A percentile compares a stretch with the other conserved stretches of the same genome.
Evolutionary conservation across 495 filamentous ascomycete genomes (phyloP).

Genomic region (Physcia stellaris): DNA sequence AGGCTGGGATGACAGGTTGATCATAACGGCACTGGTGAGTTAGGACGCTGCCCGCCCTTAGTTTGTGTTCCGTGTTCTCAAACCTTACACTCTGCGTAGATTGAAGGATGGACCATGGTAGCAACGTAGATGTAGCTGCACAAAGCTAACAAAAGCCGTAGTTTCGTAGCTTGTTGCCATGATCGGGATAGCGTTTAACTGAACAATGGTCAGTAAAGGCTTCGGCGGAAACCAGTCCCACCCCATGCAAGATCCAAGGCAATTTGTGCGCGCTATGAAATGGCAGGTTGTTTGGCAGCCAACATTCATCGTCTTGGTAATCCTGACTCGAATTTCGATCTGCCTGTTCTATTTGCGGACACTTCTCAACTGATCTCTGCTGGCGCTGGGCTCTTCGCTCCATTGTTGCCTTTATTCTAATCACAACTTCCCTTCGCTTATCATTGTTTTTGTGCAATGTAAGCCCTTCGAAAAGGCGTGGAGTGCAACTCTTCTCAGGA

Average conservation of each 20-base stretch:
- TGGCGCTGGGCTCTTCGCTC: constrained; percentile 1
- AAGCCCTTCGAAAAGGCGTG: constrained; percentile 1
- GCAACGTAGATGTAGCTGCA: too few species aligned
- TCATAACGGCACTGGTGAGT: neutral
- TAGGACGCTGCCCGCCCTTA: too few species aligned
- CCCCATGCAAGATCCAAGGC: neutral
- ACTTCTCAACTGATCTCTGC: constrained; percentile 1
- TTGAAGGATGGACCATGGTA: too few species aligned
- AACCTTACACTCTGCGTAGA: too few species aligned
- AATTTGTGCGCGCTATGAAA: constrained; percentile 1
- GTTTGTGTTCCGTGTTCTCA: neutral
- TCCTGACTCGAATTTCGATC: constrained; percentile 4
- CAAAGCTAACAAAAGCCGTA: too few species aligned
- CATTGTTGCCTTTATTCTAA: too few species aligned
- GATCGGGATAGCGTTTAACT: constrained; percentile 2
- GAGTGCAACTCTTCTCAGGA: neutral
- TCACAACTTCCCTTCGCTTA: neutral
- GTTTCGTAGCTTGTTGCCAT: neutral
- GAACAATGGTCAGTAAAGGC: constrained; percentile 3
- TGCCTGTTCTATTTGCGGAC: constrained; percentile 1
- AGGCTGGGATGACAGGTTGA: constrained; percentile 4
- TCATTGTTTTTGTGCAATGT: constrained; percentile 2
- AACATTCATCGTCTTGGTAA: constrained; percentile 6
- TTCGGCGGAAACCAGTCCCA: constrained; percentile 2
- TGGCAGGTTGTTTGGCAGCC: constrained; percentile 5